Percentiles rank a stretch among this genome's conserved stretches.
Evolutionary conservation across 768 basidiomycete species (phyloP).

Genomic region (Austroboletus festivus): DNA sequence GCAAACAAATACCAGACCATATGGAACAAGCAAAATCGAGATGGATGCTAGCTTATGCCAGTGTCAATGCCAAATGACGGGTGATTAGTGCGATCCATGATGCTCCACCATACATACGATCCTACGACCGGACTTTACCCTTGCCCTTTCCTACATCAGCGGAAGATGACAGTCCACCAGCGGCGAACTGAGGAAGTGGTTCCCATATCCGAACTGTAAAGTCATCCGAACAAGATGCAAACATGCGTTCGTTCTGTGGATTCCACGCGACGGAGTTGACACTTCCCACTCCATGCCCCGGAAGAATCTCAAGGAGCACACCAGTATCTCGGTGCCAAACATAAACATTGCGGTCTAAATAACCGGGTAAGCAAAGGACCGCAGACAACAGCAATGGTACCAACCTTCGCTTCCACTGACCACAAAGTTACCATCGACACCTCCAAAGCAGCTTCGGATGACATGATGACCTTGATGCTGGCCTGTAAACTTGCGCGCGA

Average conservation of each 20-base stretch:
- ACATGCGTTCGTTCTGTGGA: constrained; percentile 82
- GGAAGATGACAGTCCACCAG: constrained; percentile 17
- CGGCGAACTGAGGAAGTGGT: constrained; percentile 25
- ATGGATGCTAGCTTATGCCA: constrained; percentile 28
- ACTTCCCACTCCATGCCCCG: constrained; percentile 83
- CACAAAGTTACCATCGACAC: constrained; percentile 82
- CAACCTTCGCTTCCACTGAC: constrained; percentile 94
- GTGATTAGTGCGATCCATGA: constrained; percentile 16
- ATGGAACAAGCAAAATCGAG: constrained; percentile 25
- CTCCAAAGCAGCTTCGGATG: constrained; percentile 93
- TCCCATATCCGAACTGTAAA: constrained; percentile 90
- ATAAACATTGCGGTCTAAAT: constrained; percentile 87
- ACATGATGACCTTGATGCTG: constrained; percentile 83
- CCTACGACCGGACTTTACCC: constrained; percentile 54
- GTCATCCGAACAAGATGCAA: constrained; percentile 96
- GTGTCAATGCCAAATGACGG: constrained; percentile 28
- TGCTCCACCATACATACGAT: constrained; percentile 22
- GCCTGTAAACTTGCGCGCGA: constrained; percentile 80
- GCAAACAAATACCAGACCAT: constrained; percentile 15
- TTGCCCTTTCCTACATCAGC: constrained; percentile 47
- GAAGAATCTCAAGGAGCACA: constrained; percentile 77
- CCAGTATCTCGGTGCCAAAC: constrained; percentile 92
- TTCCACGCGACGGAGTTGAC: constrained; percentile 99
- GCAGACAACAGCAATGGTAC: constrained; percentile 15
- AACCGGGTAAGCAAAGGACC: constrained; percentile 9